Conservation (phyloP, 2,329 filamentous ascomycete species). For the Sarocladium strictum region DNA sequence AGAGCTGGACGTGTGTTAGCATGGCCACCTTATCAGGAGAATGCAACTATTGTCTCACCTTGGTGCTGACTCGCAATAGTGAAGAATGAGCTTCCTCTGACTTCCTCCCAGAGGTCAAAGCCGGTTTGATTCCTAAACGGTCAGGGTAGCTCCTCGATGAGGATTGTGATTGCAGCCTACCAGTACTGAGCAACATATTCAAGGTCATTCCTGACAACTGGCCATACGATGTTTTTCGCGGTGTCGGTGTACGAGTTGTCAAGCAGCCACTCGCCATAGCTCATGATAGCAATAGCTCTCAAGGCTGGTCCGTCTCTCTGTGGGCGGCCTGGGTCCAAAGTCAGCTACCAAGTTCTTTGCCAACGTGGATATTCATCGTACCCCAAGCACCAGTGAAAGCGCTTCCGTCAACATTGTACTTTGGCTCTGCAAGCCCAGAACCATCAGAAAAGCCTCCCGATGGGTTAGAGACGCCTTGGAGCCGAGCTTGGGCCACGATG, state of each 20-base stretch:
- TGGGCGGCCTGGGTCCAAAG: constrained; percentile 48
- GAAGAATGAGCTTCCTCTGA: constrained; percentile 73
- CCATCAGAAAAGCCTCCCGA: constrained; percentile 53
- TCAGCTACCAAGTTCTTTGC: constrained; percentile 1
- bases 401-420: constrained; percentile 60
- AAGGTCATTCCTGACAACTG: constrained; percentile 69
- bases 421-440: constrained; percentile 62
- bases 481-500: constrained; percentile 57
- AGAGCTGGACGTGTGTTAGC: constrained; percentile 33
- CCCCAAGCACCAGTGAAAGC: constrained; percentile 65
- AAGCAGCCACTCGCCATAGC: constrained; percentile 67
- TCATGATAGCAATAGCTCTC: constrained; percentile 65
- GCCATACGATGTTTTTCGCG: constrained; percentile 58
- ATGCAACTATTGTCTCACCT: constrained; percentile 30
- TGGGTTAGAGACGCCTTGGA: constrained; percentile 64
- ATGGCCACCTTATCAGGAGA: neutral
- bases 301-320: constrained; percentile 76
- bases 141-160: neutral
- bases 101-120: constrained; percentile 82
- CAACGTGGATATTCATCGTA: constrained; percentile 15
- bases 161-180: constrained; percentile 22
- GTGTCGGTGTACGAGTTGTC: constrained; percentile 56
- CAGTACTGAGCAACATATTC: constrained; percentile 70
- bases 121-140: constrained; percentile 44
- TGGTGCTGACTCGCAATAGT: constrained; percentile 66